Percentiles rank a stretch among this genome's conserved stretches.
phyloP scores from a whole-genome alignment of 2,329 filamentous ascomycete species.

The Corynespora cassiicola region DNA sequence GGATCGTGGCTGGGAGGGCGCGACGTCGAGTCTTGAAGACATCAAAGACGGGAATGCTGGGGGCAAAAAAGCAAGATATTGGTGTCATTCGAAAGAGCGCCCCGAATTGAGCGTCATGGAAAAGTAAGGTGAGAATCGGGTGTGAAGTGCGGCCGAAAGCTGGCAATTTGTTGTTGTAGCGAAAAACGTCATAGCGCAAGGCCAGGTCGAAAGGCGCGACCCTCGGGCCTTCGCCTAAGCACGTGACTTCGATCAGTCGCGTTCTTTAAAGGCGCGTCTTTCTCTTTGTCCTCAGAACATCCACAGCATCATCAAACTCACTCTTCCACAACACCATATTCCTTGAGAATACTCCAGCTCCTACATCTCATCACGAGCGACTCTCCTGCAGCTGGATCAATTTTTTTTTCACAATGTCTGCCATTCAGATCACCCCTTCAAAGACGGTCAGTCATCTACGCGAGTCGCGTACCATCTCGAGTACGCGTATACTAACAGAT shows the following conservation, averaged over 20 bases:
- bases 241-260: constrained; percentile 25
- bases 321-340: constrained; percentile 18
- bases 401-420: constrained; percentile 67
- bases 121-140: not conserved
- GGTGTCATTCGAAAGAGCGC: constrained; percentile 19
- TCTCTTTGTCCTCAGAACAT: constrained; percentile 21
- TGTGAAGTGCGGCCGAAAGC: constrained; percentile 1
- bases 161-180: constrained; percentile 13
- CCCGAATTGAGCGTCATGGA: not conserved
- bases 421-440: constrained; percentile 72
- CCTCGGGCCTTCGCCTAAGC: constrained; percentile 17
- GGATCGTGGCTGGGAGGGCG: constrained; percentile 32
- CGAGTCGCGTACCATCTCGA: constrained; percentile 42
- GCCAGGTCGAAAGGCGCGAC: constrained; percentile 18
- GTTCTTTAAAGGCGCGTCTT: constrained; percentile 31
- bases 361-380: constrained; percentile 16
- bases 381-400: constrained; percentile 11
- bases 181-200: constrained; percentile 39
- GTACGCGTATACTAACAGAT: constrained; percentile 46
- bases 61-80: constrained; percentile 13
- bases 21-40: constrained; percentile 8
- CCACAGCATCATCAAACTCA: constrained; percentile 31
- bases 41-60: not conserved
- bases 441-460: constrained; percentile 67
- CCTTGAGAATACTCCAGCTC: constrained; percentile 21